A percentile compares a stretch with the other conserved stretches of the same genome.
These are phyloP conservation scores for Barnettozyma siamensis DNA, from an alignment of 805 yeast species.

Conservation along the genomic window DNA sequence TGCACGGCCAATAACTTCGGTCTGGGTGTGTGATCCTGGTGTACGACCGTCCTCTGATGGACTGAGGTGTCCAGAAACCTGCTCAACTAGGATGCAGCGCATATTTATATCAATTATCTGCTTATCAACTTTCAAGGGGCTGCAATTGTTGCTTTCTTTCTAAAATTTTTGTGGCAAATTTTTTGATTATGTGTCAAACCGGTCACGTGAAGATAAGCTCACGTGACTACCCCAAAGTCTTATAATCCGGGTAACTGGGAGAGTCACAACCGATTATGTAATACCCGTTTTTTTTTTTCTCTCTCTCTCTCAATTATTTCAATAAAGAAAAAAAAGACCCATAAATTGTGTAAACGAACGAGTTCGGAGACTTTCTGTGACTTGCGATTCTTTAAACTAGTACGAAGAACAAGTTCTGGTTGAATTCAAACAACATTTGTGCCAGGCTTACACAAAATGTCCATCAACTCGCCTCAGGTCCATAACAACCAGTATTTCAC, in stretches of 20 bases:
- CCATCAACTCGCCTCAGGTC: constrained; percentile 20
- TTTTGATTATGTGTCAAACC: neutral
- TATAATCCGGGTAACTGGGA: neutral
- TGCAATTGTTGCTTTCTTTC: neutral
- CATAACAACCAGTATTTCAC: constrained; percentile 12
- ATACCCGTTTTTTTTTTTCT: neutral
- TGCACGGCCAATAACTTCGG: constrained; percentile 6
- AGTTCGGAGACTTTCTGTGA: too few species aligned
- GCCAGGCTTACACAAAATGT: constrained; percentile 8
- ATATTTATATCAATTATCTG: too few species aligned
- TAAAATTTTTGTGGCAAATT: constrained; percentile 1
- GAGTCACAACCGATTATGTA: neutral
- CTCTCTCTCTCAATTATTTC: neutral
- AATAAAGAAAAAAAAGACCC: too few species aligned
- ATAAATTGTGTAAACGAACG: too few species aligned
- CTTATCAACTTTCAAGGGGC: neutral
- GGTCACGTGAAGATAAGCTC: neutral
- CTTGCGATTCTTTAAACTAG: neutral
- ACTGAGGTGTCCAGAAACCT: too few species aligned
- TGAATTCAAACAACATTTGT: too few species aligned
- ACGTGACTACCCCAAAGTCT: neutral
- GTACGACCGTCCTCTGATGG: too few species aligned
- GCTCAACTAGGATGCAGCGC: too few species aligned
- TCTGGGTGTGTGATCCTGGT: neutral
- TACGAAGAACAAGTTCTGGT: neutral